Conservation (phyloP, 2,329 filamentous ascomycete species). For the Chrysoporthe cubensis region DNA sequence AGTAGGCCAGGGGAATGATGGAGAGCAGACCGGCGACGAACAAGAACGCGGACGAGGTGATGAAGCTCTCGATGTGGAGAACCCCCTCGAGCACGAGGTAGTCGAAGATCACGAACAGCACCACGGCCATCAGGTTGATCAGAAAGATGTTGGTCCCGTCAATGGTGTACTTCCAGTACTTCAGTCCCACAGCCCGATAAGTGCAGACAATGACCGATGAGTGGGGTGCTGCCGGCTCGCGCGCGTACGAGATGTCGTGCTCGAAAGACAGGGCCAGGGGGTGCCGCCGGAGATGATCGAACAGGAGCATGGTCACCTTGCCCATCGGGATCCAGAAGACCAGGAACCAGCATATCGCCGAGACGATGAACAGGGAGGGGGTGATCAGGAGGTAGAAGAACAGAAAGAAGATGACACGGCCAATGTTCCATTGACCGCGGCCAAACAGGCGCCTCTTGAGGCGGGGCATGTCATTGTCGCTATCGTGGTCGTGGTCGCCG, state of each 20-base stretch:
- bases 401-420: constrained; percentile 91
- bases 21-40: constrained; percentile 85
- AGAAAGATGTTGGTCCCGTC: constrained; percentile 99
- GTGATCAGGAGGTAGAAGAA: constrained; percentile 95
- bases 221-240: constrained; percentile 71
- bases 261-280: constrained; percentile 93
- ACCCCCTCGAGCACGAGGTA: constrained; percentile 76
- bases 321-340: constrained; percentile 99
- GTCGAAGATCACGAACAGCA: constrained; percentile 94
- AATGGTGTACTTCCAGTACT: constrained; percentile 99
- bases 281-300: constrained; percentile 90
- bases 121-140: constrained; percentile 92
- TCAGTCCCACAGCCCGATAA: constrained; percentile 89
- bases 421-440: constrained; percentile 92
- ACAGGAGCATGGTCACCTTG: constrained; percentile 86
- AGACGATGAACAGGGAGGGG: constrained; percentile 83
- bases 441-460: constrained; percentile 89
- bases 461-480: constrained; percentile 42
- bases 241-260: constrained; percentile 76
- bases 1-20: constrained; percentile 96
- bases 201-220: constrained; percentile 93
- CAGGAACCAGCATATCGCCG: constrained; percentile 89
- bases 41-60: constrained; percentile 84
- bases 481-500: constrained; percentile 52
- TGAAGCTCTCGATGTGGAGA: constrained; percentile 69